Percentiles rank a stretch among this genome's conserved stretches.
Conservation (phyloP, 768 basidiomycete species). For the Termitomyces sp. region DNA sequence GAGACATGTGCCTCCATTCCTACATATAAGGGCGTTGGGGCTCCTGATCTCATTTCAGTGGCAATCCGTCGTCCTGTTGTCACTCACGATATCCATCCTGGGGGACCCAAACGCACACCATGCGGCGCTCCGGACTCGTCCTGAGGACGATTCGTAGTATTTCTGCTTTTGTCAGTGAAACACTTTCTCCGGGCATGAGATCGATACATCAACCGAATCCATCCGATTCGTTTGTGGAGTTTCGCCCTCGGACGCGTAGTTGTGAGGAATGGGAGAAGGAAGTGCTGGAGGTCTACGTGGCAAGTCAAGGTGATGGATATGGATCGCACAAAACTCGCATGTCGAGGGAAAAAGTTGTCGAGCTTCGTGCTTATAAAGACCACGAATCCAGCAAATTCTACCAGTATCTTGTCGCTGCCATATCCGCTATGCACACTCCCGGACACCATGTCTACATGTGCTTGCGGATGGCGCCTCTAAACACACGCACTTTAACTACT, state of each 20-base stretch:
- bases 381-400: not conserved
- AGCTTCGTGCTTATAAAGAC: slow-evolving; percentile 5
- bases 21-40: not conserved
- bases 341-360: not conserved
- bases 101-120: not conserved
- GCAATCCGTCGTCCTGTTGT: not conserved
- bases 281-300: slow-evolving; percentile 2
- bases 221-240: slow-evolving; percentile 2
- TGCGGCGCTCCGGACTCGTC: slow-evolving; percentile 1
- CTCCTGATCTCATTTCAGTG: not conserved
- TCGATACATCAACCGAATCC: not conserved
- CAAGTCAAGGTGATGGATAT: slow-evolving; percentile 1
- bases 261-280: slow-evolving; percentile 7
- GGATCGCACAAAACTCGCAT: slow-evolving; percentile 1
- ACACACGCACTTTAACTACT: not conserved
- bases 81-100: not conserved
- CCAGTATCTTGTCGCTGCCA: slow-evolving; percentile 3
- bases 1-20: not conserved
- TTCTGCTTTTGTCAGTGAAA: not conserved
- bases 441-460: slow-evolving; percentile 1
- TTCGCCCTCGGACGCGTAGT: slow-evolving; percentile 2
- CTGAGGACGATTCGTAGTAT: not conserved
- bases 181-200: not conserved
- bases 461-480: not conserved
- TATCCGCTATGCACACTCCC: slow-evolving; percentile 1